Base-by-base conservation (phyloP, 1,284 basidiomycete species). In the Puccinia polysora region DNA sequence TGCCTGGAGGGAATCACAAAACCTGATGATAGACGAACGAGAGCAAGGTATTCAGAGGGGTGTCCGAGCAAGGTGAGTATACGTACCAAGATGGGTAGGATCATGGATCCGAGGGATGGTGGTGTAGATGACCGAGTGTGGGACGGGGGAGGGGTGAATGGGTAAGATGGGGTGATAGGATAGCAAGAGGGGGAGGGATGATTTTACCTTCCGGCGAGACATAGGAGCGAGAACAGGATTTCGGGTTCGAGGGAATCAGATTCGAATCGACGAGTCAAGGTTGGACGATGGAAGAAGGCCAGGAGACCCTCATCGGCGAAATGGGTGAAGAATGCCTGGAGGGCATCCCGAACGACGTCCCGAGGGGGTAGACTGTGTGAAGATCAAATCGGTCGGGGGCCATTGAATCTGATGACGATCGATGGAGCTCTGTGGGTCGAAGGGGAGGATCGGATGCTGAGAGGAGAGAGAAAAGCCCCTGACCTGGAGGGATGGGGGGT, bases 1-100 rank as follows among this genome's bases (percentile, higher is more conserved):
- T 73, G 68, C 10, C 75, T 75, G 23, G 74, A 56, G 0, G 71
- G 73, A 53, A 71, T 67, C 12, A 73, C 40, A 20, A 68, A 40
- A 5, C 75, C 68, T 28, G 64, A 47, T 1, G 67, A 67, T n/a
- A n/a, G n/a, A n/a, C n/a, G n/a, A n/a, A n/a, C 73, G 70, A 6
- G 15, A 18, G 20, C 10, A 8, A n/a, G 20, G 2, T 4, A n/a
- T 25, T 23, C 12, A n/a, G 0, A 0, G 38, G n/a, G n/a, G n/a
- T n/a, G n/a, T n/a, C n/a, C n/a, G n/a, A n/a, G n/a, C n/a, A n/a
- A n/a, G n/a, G n/a, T n/a, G n/a, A n/a, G n/a, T n/a, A n/a, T n/a
- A n/a, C n/a, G n/a, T n/a, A n/a, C n/a, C n/a, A n/a, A n/a, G n/a
- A n/a, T n/a, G n/a, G n/a, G n/a, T n/a, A n/a, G n/a, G n/a, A n/a